Base-by-base conservation (phyloP, 176 grass and related monocot species). In the Thalia dealbata region DNA sequence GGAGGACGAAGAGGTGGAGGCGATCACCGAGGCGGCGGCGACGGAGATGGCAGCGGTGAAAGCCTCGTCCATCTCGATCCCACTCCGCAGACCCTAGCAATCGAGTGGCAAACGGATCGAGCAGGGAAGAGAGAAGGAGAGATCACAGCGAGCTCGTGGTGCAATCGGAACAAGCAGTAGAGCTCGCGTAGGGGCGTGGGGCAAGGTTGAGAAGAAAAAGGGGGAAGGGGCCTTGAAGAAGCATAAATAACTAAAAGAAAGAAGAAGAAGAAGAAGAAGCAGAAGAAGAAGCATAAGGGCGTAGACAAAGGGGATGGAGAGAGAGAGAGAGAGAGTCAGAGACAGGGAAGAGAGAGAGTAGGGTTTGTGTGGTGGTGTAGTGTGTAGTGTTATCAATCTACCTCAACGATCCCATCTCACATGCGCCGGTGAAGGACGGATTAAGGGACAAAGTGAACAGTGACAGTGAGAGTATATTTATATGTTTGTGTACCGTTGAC, bases 391-490 rank as follows among this genome's bases (percentile, higher is more conserved):
- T 75, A 45, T 28, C 73, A 18, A 46, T 75, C 55, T 23, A 45
- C 13, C 43, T 71, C 42, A 50, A 28, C 69, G 32, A 71, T 71
- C 69, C 23, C 69, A 71, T 71, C 45, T 72, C 70, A 51, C 70
- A 73, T 73, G 71, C 16, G 28, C 28, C 50, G 71, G 38, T 18
- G 73, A 75, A 75, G 73, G 73, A 75, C 73, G 41, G 29, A 62
- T 75, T 75, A 62, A 75, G 73, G 73, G 73, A 75, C 73, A 72
- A 63, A 46, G n/a, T 27, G 41, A 75, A 75, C 73, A 75, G 73
- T 45, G 58, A 42, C 41, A 12, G 41, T 61, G 73, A 75, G 41
- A 45, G 58, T 32, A 43, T 45, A 68, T 68, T 41, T 68, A 44
- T 45, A 68, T 68, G 65, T 68, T 68, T 42, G 38, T 68, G 65